Evolutionary conservation across 495 filamentous ascomycete genomes (phyloP).

Genomic region (Trypethelium eluteriae): DNA sequence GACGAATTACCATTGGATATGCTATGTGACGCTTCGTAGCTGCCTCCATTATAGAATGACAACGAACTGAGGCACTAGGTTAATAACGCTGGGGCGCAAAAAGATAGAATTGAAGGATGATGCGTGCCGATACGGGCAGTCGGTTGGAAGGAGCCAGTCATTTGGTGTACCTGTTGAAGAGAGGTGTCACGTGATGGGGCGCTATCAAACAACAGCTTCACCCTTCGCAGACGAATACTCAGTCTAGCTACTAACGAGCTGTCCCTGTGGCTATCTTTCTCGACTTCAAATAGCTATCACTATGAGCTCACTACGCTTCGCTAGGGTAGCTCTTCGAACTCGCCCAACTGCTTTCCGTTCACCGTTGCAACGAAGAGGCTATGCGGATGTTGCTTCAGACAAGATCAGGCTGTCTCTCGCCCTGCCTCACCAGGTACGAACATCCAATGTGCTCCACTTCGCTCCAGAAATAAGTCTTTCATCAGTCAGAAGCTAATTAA

Average conservation of each 20-base stretch:
- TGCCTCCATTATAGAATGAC: no score
- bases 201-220: neutral
- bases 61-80: no score
- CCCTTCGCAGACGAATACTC: neutral
- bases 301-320: slow-evolving; percentile 89
- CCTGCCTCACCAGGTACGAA: slow-evolving; percentile 92
- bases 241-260: neutral
- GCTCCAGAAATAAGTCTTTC: neutral
- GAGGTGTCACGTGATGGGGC: neutral
- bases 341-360: slow-evolving; percentile 61
- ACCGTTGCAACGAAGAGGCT: slow-evolving; percentile 73
- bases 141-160: no score
- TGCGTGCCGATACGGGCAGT: no score
- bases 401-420: slow-evolving; percentile 97
- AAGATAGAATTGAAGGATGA: no score
- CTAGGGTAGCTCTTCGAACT: slow-evolving; percentile 74
- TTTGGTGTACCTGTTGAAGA: no score
- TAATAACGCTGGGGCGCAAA: no score
- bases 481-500: slow-evolving; percentile 6
- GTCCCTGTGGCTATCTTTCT: no score
- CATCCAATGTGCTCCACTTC: slow-evolving; percentile 10
- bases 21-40: no score
- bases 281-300: neutral
- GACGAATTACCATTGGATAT: neutral
- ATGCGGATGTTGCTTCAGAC: slow-evolving; percentile 89